Conservation (phyloP, 2,329 filamentous ascomycete genomes). For the Paracamarosporium sp. region DNA sequence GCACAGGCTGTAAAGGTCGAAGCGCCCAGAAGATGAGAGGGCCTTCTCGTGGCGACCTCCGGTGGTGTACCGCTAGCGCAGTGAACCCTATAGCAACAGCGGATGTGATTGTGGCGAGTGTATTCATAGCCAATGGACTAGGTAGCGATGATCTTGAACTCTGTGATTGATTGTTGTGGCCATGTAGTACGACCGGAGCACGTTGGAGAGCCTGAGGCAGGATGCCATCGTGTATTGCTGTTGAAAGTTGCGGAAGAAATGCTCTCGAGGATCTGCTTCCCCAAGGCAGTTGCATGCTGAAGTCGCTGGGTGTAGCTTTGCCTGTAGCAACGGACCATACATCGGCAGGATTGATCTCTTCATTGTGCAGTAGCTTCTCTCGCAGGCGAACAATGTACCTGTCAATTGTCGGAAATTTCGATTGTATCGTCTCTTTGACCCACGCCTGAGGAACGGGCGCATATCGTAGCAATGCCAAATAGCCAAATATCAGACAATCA, state of each 20-base stretch:
- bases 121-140: constrained; percentile 34
- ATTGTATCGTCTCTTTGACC: constrained; percentile 64
- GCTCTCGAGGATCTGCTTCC: not conserved
- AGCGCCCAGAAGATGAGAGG: constrained; percentile 44
- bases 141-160: constrained; percentile 31
- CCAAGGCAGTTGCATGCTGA: constrained; percentile 32
- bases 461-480: constrained; percentile 75
- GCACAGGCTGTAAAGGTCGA: constrained; percentile 24
- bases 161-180: constrained; percentile 12
- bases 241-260: constrained; percentile 16
- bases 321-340: constrained; percentile 36
- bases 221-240: constrained; percentile 27
- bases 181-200: constrained; percentile 14
- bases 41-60: constrained; percentile 39
- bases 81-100: constrained; percentile 31
- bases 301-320: constrained; percentile 6
- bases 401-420: constrained; percentile 52
- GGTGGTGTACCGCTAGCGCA: constrained; percentile 38
- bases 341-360: constrained; percentile 27
- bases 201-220: constrained; percentile 25
- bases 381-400: constrained; percentile 48
- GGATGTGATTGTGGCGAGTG: constrained; percentile 27
- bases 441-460: constrained; percentile 68
- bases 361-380: constrained; percentile 27
- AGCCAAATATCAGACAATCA: constrained; percentile 83